phyloP scores from a whole-genome alignment of 768 basidiomycete genomes.

The Amanita pallidorosea region DNA sequence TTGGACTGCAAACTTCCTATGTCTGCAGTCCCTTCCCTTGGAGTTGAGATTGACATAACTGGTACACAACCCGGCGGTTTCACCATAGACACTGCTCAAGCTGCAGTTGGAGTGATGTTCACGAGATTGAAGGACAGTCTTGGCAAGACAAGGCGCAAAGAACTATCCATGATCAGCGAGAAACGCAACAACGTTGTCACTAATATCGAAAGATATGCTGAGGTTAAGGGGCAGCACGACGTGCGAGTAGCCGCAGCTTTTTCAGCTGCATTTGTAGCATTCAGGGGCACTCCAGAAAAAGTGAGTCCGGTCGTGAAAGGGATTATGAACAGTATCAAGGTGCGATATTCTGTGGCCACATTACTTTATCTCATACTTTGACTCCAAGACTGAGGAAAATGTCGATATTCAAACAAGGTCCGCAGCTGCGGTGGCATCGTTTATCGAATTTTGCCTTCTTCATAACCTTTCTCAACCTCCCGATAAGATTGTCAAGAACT shows the following conservation, averaged over 20 bases:
- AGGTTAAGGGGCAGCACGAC: conserved; percentile 79
- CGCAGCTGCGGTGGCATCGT: conserved; percentile 75
- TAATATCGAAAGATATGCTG: conserved; percentile 70
- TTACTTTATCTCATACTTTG: conserved; percentile 7
- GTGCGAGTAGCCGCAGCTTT: conserved; percentile 82
- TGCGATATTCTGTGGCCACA: conserved; percentile 19
- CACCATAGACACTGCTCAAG: conserved; percentile 67
- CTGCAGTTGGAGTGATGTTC: conserved; percentile 62
- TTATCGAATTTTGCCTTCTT: conserved; percentile 75
- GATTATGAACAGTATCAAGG: conserved; percentile 97
- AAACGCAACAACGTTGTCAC: conserved; percentile 56
- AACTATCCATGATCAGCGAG: conserved; percentile 64
- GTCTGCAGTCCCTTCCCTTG: conserved; percentile 70
- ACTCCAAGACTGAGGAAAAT: conserved; percentile 72
- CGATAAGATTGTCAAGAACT: conserved; percentile 94
- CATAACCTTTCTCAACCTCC: conserved; percentile 74
- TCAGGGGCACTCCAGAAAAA: conserved; percentile 81
- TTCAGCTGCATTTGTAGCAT: conserved; percentile 84
- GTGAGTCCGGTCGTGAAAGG: conserved; percentile 94
- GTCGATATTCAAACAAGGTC: conserved; percentile 80
- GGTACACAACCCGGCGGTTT: conserved; percentile 58
- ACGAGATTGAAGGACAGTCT: conserved; percentile 64
- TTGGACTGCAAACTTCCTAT: conserved; percentile 81
- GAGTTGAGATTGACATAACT: conserved; percentile 66
- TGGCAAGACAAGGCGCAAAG: conserved; percentile 69